Evolutionary conservation across 2,329 filamentous ascomycete species (phyloP), one percentile per base, ranked within the genome.

Genomic region (Blastomyces percursus): DNA sequence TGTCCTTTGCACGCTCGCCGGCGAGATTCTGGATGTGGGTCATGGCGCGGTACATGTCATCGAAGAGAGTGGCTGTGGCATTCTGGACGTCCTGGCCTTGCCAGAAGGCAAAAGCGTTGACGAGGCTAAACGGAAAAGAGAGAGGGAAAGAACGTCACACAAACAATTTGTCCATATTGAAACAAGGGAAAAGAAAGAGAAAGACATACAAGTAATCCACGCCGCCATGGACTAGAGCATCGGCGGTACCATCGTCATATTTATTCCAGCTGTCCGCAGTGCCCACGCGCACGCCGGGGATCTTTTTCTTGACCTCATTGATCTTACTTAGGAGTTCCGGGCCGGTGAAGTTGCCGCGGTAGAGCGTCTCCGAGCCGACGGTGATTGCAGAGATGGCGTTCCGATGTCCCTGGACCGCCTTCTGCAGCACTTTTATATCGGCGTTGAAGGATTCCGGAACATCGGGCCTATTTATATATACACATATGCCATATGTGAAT

Each of bases 211-310:
- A 75, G 63, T 89, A 79, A 62, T 82, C 83, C 60, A 87, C 84
- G 60, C 81, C 82, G 56, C 80, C 81, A 60, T 74, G 73, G 69
- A 89, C 82, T 66, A 89, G 76, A 16, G 82, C 78, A 72, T 89
- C 83, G 48, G 83, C 86, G 32, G 86, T 88, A 48, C 86, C 86
- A 71, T 89, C 86, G 56, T 82, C 80, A 70, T 80, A 86, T 75
- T 87, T 88, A 77, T 89, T 89, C 87, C 87, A 90, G 71, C 81
- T 84, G 75, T 90, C 87, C 8, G 86, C 87, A 12, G 85, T 88
- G 59, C 87, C 86, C 54, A 88, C 79, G 67, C 81, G 82, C 68
- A 85, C 77, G 48, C 75, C 75, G 32, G 67, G 81, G 78, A 71
- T 86, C 71, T 11, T 19, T 50, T 76, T 72, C 76, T 85, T 83